Evolutionary conservation across 2,329 filamentous ascomycete species (phyloP), one percentile per base, ranked within the genome.

Genomic region (Nigrospora sphaerica): DNA sequence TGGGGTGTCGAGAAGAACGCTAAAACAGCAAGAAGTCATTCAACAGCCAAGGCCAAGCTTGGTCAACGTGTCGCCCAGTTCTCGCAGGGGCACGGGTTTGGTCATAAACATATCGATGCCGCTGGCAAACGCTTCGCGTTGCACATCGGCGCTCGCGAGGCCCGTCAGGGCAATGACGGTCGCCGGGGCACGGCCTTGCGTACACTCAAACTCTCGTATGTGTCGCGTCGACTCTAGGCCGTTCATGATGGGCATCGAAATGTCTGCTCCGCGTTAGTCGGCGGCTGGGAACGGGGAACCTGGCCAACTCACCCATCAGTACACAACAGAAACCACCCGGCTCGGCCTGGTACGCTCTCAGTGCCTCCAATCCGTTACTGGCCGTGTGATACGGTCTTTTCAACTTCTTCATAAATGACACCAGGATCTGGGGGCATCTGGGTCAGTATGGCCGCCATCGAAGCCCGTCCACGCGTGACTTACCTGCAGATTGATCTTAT

Each of bases 61-160:
- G 6, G 12, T 17, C 33, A 52, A 18, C 11, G 38, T 19, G 19
- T 45, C 41, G 13, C 43, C 19, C 4, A 69, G 53, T 35, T 68
- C 62, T 3, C 60, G 60, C 10, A 68, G 49, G 7, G 62, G 56
- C n/a, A 74, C 69, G 1, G 71, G 72, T 53, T 75, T 74, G 47
- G 71, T 71, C 40, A 75, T 52, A 48, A 72, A 74, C 5, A 72
- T 50, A 52, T 75, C 70, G 19, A 74, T 64, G 1, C 72, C 72
- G 45, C 63, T 67, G 13, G 63, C 66, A 48, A 70, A 69, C 1
- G 72, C 70, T 47, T 74, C 71, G 46, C 71, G 64, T 40, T 72
- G 64, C 6, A 68, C 69, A 19, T 64, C 65, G 0, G 63, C 61
- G 39, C 67, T 69, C 0, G 69, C 71, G 7, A 72, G 59, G 2